These are phyloP conservation scores for Boletus pseudopeckii DNA, from an alignment of 768 basidiomycete species.

Conservation along the genomic window DNA sequence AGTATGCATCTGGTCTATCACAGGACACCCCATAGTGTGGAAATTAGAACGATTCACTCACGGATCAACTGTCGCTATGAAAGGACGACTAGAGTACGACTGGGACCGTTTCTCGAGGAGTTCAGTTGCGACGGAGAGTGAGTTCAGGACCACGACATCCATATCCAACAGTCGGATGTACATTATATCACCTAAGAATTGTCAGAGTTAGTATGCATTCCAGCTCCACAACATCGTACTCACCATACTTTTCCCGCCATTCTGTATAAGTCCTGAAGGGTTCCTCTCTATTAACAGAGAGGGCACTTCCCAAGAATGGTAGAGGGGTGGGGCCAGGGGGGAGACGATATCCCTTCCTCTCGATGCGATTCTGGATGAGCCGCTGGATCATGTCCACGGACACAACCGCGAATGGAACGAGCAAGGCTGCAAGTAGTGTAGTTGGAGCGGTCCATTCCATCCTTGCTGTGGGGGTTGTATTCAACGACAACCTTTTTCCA, in stretches of 20 bases:
- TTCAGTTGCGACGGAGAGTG: conserved; percentile 38
- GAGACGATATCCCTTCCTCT: conserved; percentile 12
- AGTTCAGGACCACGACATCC: conserved; percentile 45
- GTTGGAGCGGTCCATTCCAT: conserved; percentile 11
- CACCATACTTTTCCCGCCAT: conserved; percentile 20
- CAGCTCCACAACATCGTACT: not conserved
- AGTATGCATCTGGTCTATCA: not conserved
- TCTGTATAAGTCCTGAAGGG: conserved; percentile 18
- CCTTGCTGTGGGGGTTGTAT: not conserved
- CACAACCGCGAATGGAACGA: conserved; percentile 1
- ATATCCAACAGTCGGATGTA: conserved; percentile 47
- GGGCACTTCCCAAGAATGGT: conserved; percentile 17
- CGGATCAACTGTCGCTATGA: conserved; percentile 15
- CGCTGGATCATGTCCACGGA: not conserved
- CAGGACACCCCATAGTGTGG: not conserved
- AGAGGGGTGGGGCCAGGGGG: conserved; percentile 22
- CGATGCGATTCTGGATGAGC: conserved; percentile 1
- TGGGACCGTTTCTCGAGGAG: conserved; percentile 46
- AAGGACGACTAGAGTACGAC: conserved; percentile 52
- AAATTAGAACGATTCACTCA: conserved; percentile 5
- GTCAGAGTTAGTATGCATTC: not conserved
- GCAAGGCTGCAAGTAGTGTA: conserved; percentile 3
- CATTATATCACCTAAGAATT: conserved; percentile 40
- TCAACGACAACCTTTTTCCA: not conserved
- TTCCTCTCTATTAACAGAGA: conserved; percentile 13